Evolutionary conservation across 192 early-diverging fungal species (phyloP).

Genomic region (Dispira simplex): DNA sequence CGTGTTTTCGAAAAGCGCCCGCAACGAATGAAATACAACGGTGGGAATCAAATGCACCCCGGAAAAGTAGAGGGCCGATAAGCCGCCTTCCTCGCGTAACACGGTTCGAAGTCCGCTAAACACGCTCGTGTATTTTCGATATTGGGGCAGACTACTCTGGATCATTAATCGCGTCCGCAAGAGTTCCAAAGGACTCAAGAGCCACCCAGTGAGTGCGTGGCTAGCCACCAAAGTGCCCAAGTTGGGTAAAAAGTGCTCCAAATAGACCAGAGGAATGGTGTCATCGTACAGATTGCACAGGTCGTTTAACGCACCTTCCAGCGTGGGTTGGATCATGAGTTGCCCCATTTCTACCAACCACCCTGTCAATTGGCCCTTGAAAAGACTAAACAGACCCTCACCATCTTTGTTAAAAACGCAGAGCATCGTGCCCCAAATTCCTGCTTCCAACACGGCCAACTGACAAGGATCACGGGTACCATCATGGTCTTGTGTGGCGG

Average conservation of each 20-base stretch:
- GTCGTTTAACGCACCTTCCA: constrained; percentile 84
- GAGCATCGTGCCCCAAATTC: constrained; percentile 38
- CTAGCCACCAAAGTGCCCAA: constrained; percentile 57
- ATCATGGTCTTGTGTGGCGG: constrained; percentile 31
- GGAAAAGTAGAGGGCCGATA: constrained; percentile 48
- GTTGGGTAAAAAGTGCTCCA: constrained; percentile 40
- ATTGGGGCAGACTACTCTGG: constrained; percentile 57
- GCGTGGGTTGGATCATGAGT: constrained; percentile 59
- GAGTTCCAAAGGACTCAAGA: constrained; percentile 83
- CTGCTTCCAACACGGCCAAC: constrained; percentile 37
- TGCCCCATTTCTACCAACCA: constrained; percentile 64
- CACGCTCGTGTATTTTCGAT: constrained; percentile 69
- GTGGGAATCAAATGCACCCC: constrained; percentile 58
- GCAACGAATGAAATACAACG: constrained; percentile 59
- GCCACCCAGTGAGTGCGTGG: constrained; percentile 54
- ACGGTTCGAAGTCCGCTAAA: constrained; percentile 65
- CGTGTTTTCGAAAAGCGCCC: constrained; percentile 51
- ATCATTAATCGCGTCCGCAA: constrained; percentile 75
- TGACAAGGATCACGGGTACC: constrained; percentile 40
- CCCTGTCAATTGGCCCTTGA: constrained; percentile 57
- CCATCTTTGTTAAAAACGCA: constrained; percentile 37
- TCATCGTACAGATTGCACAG: constrained; percentile 84
- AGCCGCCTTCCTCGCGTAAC: constrained; percentile 59
- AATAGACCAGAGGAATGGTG: constrained; percentile 43
- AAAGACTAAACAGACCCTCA: constrained; percentile 38